Conservation (phyloP, 106 monocot species). For the Dendrobium huoshanense region DNA sequence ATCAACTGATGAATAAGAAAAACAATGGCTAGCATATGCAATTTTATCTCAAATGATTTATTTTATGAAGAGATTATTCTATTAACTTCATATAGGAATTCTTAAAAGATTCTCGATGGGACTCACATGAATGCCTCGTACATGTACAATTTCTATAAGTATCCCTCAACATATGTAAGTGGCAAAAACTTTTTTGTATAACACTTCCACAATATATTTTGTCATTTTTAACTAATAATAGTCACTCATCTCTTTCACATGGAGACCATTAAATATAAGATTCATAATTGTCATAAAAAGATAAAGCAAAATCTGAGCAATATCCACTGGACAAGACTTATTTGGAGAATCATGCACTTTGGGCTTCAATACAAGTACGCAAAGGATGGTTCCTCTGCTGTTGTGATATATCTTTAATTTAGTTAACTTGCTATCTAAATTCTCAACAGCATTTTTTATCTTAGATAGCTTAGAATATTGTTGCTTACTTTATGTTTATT, state of each 20-base stretch:
- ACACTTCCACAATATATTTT: not conserved
- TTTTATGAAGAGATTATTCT: no score
- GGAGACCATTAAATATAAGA: not conserved
- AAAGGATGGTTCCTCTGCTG: not conserved
- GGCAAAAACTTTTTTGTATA: not conserved
- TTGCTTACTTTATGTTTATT: not conserved
- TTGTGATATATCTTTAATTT: not conserved
- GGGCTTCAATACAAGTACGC: not conserved
- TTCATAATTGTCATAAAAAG: not conserved
- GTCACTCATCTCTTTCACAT: not conserved
- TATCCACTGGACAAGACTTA: not conserved
- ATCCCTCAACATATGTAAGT: not conserved
- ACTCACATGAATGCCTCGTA: no score
- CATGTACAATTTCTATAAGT: no score
- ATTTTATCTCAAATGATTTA: no score
- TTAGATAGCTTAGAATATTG: not conserved
- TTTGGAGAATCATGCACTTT: not conserved
- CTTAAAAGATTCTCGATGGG: no score
- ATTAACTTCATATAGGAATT: no score
- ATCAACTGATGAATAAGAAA: no score
- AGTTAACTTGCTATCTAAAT: not conserved
- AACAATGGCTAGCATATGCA: no score
- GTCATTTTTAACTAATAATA: not conserved
- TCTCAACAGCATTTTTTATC: not conserved
- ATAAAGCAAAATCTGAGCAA: not conserved